Conservation (phyloP, 1,284 basidiomycete genomes). For the Ceratorhiza oryzae-sativae region DNA sequence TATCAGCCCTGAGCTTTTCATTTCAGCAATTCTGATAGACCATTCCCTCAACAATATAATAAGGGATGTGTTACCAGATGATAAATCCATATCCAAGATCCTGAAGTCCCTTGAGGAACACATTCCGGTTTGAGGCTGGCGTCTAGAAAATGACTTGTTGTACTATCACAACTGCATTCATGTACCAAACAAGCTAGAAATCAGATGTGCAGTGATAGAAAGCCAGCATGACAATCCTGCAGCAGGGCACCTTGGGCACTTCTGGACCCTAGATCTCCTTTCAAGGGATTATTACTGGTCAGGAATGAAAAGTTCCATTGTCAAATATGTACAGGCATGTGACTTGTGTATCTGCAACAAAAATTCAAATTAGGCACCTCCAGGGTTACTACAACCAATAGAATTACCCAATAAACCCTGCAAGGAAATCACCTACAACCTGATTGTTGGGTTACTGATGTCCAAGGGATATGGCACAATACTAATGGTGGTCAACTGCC, state of each 20-base stretch:
- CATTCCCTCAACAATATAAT: too few relatives aligned
- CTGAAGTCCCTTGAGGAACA: too few relatives aligned
- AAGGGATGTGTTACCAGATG: too few relatives aligned
- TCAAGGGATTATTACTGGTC: conserved; percentile 28
- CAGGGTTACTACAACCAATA: conserved; percentile 26
- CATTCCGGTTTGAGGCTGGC: too few relatives aligned
- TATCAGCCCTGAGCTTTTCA: too few relatives aligned
- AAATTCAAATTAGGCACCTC: too few relatives aligned
- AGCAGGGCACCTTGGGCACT: conserved; percentile 9
- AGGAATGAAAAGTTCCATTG: conserved; percentile 7
- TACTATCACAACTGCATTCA: conserved; percentile 10
- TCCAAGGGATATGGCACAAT: conserved; percentile 28
- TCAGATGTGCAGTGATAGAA: neutral
- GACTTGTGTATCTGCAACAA: too few relatives aligned
- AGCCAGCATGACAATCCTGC: conserved; percentile 6
- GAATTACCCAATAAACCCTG: conserved; percentile 16
- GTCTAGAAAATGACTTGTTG: too few relatives aligned
- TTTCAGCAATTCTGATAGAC: too few relatives aligned
- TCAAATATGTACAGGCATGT: conserved; percentile 11
- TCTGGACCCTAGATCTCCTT: conserved; percentile 12
- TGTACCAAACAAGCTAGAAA: conserved; percentile 12
- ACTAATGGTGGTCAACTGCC: conserved; percentile 21
- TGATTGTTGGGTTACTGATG: too few relatives aligned
- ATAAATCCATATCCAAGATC: too few relatives aligned
- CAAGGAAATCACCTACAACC: too few relatives aligned